These are phyloP conservation scores for Castanea mollissima DNA, from an alignment of 306 rosid genomes.

Conservation along the genomic window DNA sequence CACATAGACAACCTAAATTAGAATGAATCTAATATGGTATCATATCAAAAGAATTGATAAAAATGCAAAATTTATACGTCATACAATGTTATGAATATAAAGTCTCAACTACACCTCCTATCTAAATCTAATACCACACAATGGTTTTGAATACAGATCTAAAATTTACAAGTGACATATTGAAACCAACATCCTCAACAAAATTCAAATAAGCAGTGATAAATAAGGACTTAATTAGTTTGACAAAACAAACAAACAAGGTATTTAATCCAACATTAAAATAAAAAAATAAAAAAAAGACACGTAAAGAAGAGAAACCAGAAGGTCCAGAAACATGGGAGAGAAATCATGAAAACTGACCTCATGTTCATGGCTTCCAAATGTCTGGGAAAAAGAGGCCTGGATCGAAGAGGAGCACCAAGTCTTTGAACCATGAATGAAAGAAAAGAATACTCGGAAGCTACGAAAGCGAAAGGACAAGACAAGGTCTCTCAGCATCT, in stretches of 20 bases:
- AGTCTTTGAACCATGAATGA: slow-evolving; percentile 30
- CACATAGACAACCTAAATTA: not conserved
- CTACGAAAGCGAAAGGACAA: not conserved
- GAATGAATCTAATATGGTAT: too few species aligned
- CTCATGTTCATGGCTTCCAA: slow-evolving; percentile 66
- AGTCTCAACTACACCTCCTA: too few species aligned
- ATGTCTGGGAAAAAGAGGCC: slow-evolving; percentile 22
- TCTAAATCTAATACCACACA: too few species aligned
- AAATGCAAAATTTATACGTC: not conserved
- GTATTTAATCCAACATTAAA: not conserved
- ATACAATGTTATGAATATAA: not conserved
- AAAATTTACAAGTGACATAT: not conserved
- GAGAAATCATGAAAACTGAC: slow-evolving; percentile 34
- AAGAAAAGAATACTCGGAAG: not conserved
- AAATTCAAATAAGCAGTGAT: not conserved
- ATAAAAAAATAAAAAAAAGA: not conserved
- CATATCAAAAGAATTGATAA: not conserved
- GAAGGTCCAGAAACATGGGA: not conserved
- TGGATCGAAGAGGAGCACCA: slow-evolving; percentile 30
- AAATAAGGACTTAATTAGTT: not conserved
- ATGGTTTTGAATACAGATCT: not conserved
- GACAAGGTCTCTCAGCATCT: slow-evolving; percentile 15
- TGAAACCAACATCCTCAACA: not conserved
- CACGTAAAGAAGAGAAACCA: not conserved
- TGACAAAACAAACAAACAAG: not conserved